Evolutionary conservation across 2,329 filamentous ascomycete genomes (phyloP), one percentile per base, ranked within the genome.

Genomic region (Diaporthe amygdali): DNA sequence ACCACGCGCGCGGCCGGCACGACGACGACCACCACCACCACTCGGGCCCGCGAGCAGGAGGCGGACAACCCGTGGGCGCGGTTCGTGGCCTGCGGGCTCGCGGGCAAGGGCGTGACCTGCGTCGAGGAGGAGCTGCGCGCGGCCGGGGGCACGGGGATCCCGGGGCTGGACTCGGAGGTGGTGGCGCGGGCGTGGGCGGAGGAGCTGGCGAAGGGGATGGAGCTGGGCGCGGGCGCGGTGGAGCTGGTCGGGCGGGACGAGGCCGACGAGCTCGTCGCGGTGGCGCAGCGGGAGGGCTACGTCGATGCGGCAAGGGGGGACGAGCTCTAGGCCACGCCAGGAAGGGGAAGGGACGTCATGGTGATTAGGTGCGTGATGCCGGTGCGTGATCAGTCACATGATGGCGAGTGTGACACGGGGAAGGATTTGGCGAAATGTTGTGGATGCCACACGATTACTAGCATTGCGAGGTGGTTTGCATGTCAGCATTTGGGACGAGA

Each of bases 11-110:
- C 66, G 4, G 15, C 12, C 4, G 51, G 6, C 39, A 3, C 34
- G 25, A 5, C 27, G 32, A 22, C 27, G 4, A 9, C 5, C 22
- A 10, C 4, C 46, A 6, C 10, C 10, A 22, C 15, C n/a, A 20
- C 12, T 22, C 27, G 27, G 66, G 81, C 82, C 74, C 93, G 89
- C 88, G 92, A 89, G 77, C 84, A 88, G 30, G 75, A 74, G 59
- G 2, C 20, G 10, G 10, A 73, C 4, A 89, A 90, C 73, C 88
- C 88, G 1, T 90, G 88, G 88, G 80, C 81, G 52, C 87, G 95
- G 73, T 97, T 98, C 80, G 91, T 95, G n/a, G 93, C 95, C 17
- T 98, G 96, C 84, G 96, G 96, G 0, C 82, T 98, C 47, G 90
- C 92, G 73, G 95, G 93, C 30, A 94, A 93, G 83, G 86, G 88